These are phyloP conservation scores for Jacaranda copaia DNA, from an alignment of 257 asterid species.

Conservation along the genomic window DNA sequence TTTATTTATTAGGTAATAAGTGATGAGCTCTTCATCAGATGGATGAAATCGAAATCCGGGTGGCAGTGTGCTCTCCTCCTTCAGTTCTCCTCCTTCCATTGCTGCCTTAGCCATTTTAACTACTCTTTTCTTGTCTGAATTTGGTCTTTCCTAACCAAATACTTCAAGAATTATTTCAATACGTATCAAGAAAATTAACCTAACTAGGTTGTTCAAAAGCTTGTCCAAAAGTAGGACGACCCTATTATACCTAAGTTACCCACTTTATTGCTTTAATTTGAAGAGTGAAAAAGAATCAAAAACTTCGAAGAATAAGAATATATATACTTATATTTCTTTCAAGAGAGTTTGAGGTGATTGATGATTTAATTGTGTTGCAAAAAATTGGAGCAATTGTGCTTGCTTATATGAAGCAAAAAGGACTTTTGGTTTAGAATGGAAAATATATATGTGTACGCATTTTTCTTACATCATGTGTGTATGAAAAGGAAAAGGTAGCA, in stretches of 20 bases:
- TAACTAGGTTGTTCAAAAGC: too few relatives aligned
- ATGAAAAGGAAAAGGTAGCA: neutral
- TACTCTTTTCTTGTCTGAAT: slow-evolving; percentile 5
- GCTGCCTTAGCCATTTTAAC: too few relatives aligned
- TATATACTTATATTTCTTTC: neutral
- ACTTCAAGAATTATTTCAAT: slow-evolving; percentile 33
- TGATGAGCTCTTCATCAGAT: slow-evolving; percentile 86
- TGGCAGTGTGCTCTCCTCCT: slow-evolving; percentile 66
- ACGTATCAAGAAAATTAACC: neutral
- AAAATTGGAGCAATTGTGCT: slow-evolving; percentile 30
- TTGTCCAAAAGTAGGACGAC: slow-evolving; percentile 30
- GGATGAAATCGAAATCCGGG: slow-evolving; percentile 95
- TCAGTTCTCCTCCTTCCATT: slow-evolving; percentile 60
- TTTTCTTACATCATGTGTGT: neutral
- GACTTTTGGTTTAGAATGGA: neutral
- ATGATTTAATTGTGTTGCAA: slow-evolving; percentile 36
- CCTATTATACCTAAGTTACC: neutral
- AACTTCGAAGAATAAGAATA: neutral
- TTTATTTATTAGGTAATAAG: slow-evolving; percentile 76
- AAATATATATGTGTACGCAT: slow-evolving; percentile 6
- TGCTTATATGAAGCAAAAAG: slow-evolving; percentile 41
- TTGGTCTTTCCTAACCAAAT: slow-evolving; percentile 36
- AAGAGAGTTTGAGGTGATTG: neutral
- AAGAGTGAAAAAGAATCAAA: neutral
- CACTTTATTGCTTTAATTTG: slow-evolving; percentile 14